phyloP scores from a whole-genome alignment of 805 yeast species.

The Teunomyces barrocoloradensis region DNA sequence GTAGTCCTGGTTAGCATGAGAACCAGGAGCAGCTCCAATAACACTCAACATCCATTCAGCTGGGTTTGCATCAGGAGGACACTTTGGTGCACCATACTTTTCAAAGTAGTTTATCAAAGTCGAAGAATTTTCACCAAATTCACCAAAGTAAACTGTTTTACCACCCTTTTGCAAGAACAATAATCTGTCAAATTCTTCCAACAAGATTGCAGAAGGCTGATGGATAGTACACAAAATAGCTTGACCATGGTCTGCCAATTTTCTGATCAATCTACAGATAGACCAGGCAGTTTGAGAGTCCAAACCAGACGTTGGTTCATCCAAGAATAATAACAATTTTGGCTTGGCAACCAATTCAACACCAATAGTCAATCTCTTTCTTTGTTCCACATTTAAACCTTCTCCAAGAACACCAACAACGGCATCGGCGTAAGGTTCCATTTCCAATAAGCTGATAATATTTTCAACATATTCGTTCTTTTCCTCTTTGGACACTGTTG shows the following conservation, averaged over 20 bases:
- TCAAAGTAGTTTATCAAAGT: slow-evolving; percentile 67
- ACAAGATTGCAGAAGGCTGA: slow-evolving; percentile 78
- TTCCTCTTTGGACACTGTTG: slow-evolving; percentile 37
- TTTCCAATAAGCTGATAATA: slow-evolving; percentile 48
- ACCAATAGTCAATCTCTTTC: slow-evolving; percentile 53
- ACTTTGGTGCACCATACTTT: slow-evolving; percentile 57
- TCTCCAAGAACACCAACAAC: slow-evolving; percentile 45
- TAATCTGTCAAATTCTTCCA: slow-evolving; percentile 74
- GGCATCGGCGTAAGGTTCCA: slow-evolving; percentile 54
- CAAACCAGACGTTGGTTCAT: slow-evolving; percentile 61
- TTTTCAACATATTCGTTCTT: slow-evolving; percentile 52
- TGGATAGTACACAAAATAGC: slow-evolving; percentile 68
- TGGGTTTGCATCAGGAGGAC: slow-evolving; percentile 72
- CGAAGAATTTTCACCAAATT: slow-evolving; percentile 57
- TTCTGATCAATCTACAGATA: slow-evolving; percentile 49
- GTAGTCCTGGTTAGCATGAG: slow-evolving; percentile 24
- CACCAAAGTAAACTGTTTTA: slow-evolving; percentile 73
- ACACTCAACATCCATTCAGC: slow-evolving; percentile 44
- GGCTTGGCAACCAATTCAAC: slow-evolving; percentile 58
- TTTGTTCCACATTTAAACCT: slow-evolving; percentile 55
- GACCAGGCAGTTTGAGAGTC: slow-evolving; percentile 63
- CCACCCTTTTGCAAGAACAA: slow-evolving; percentile 71
- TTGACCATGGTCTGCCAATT: slow-evolving; percentile 51
- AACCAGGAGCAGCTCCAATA: slow-evolving; percentile 31
- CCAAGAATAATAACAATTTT: slow-evolving; percentile 49